These are phyloP conservation scores for Tylopilus subfusipes DNA, from an alignment of 768 basidiomycete genomes.

Conservation along the genomic window DNA sequence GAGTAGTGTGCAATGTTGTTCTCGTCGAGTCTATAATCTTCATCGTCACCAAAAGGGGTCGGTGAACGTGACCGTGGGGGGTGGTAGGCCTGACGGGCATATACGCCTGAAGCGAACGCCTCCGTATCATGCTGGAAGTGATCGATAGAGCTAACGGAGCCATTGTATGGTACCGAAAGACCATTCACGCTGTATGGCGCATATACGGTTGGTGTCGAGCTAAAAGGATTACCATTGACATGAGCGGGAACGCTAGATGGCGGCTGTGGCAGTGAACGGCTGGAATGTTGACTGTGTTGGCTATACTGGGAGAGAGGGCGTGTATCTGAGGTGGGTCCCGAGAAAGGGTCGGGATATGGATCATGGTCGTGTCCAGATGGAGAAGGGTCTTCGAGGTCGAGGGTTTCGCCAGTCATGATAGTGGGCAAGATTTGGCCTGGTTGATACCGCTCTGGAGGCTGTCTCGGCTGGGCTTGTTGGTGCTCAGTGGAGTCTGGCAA, in stretches of 20 bases:
- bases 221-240: slow-evolving; percentile 26
- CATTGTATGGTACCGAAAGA: slow-evolving; percentile 34
- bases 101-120: slow-evolving; percentile 64
- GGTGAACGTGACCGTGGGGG: slow-evolving; percentile 70
- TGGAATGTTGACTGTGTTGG: slow-evolving; percentile 36
- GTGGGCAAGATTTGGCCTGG: slow-evolving; percentile 60
- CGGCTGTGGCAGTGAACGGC: slow-evolving; percentile 26
- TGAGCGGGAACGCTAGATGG: slow-evolving; percentile 14
- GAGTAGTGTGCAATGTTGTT: slow-evolving; percentile 57
- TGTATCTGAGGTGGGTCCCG: slow-evolving; percentile 25
- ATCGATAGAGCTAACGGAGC: slow-evolving; percentile 38
- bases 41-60: slow-evolving; percentile 70
- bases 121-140: slow-evolving; percentile 65
- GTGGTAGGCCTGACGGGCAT: slow-evolving; percentile 45
- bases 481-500: slow-evolving; percentile 6
- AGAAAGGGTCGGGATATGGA: slow-evolving; percentile 27
- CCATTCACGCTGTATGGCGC: slow-evolving; percentile 14
- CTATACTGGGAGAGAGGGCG: slow-evolving; percentile 35
- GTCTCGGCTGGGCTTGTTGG: slow-evolving; percentile 2
- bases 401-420: slow-evolving; percentile 63
- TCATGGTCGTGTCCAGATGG: slow-evolving; percentile 31
- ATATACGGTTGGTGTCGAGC: slow-evolving; percentile 11
- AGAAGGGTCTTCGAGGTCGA: slow-evolving; percentile 44
- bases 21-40: slow-evolving; percentile 60
- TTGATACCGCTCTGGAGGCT: slow-evolving; percentile 43